A percentile compares a stretch with the other conserved stretches of the same genome.
These are phyloP conservation scores for Oryza brachyantha DNA, from an alignment of 176 grass and related monocot species.

Conservation along the genomic window DNA sequence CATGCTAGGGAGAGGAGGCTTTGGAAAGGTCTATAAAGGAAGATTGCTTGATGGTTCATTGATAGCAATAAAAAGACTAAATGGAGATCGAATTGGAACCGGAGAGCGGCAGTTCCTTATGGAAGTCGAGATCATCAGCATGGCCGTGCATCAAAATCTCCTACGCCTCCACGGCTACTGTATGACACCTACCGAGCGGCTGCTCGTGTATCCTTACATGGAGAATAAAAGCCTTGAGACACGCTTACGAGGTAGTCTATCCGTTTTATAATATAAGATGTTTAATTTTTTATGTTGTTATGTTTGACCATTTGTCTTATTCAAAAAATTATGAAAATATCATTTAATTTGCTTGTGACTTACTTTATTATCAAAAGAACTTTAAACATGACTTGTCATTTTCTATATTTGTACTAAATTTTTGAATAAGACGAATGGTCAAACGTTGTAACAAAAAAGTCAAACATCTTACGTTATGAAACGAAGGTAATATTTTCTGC, in stretches of 20 bases:
- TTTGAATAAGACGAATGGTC: no score
- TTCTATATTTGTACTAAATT: no score
- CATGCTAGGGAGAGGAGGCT: background rate
- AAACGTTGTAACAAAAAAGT: no score
- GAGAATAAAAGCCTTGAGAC: slow-evolving; percentile 48
- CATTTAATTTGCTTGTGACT: no score
- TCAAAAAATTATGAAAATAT: no score
- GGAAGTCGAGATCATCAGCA: slow-evolving; percentile 44
- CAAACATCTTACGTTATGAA: no score
- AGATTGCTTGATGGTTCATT: slow-evolving; percentile 10
- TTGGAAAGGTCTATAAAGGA: no score
- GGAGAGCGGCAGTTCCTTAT: slow-evolving; percentile 27
- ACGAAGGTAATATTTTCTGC: background rate
- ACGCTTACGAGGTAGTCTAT: slow-evolving; percentile 43
- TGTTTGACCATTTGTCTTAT: no score
- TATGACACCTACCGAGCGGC: slow-evolving; percentile 40
- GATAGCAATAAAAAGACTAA: slow-evolving; percentile 41
- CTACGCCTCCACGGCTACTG: slow-evolving; percentile 41
- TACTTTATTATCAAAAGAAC: no score
- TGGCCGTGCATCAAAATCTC: slow-evolving; percentile 43
- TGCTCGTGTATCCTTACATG: slow-evolving; percentile 64
- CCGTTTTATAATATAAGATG: no score
- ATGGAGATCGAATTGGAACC: background rate
- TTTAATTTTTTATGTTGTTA: no score
- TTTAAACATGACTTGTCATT: no score